Conservation (phyloP, 164 flowering plant species). For the Tetracentron sinense region DNA sequence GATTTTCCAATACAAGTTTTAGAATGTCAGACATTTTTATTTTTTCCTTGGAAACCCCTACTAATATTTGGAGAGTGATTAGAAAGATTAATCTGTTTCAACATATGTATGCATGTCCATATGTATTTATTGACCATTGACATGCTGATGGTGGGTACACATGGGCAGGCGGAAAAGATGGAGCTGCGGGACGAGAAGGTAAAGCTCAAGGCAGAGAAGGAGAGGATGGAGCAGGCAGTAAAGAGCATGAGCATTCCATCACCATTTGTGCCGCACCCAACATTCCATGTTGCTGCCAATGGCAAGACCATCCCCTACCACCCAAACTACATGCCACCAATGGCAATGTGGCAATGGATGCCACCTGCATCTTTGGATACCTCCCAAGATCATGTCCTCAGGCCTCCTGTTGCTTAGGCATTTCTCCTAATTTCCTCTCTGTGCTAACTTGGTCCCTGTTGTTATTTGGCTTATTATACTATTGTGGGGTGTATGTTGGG, state of each 20-base stretch:
- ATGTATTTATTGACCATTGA: background rate
- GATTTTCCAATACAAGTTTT: background rate
- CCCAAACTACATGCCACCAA: slow-evolving; percentile 12
- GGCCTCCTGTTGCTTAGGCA: slow-evolving; percentile 31
- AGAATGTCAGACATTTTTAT: no score
- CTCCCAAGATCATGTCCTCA: slow-evolving; percentile 36
- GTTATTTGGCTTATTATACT: no score
- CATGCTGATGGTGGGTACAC: background rate
- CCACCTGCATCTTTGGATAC: slow-evolving; percentile 32
- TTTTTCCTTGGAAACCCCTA: no score
- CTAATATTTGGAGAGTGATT: no score
- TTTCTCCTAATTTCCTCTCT: no score
- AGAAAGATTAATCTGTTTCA: no score
- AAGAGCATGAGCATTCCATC: slow-evolving; percentile 18
- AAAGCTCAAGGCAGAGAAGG: slow-evolving; percentile 27
- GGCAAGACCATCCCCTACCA: slow-evolving; percentile 12
- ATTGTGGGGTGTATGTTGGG: no score
- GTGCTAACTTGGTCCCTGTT: no score
- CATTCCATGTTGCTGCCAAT: slow-evolving; percentile 14
- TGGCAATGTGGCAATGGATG: slow-evolving; percentile 36
- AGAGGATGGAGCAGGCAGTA: slow-evolving; percentile 19
- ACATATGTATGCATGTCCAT: no score
- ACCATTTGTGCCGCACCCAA: slow-evolving; percentile 17
- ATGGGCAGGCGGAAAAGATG: slow-evolving; percentile 23
- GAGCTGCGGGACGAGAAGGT: slow-evolving; percentile 29